These are phyloP conservation scores for Fraxinus floribunda DNA, from an alignment of 305 asterid genomes.

Conservation along the genomic window DNA sequence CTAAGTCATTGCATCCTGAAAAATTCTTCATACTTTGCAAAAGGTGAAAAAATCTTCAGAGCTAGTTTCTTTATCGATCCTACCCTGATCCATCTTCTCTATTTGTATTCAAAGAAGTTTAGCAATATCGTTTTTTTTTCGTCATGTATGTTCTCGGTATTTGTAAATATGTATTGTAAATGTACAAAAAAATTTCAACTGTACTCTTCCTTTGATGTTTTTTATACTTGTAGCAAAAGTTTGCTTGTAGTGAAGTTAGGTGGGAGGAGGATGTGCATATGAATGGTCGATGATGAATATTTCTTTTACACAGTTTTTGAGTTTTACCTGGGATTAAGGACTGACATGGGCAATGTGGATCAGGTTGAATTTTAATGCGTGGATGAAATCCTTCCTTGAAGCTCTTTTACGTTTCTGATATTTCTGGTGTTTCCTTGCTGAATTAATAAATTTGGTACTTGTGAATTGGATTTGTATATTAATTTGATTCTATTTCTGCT, in stretches of 20 bases:
- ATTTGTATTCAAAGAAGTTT: not conserved
- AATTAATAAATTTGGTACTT: not conserved
- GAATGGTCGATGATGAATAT: not conserved
- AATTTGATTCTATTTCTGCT: constrained; percentile 24
- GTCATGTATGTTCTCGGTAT: not conserved
- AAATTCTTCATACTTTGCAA: not conserved
- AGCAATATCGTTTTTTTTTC: not conserved
- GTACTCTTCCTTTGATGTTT: not conserved
- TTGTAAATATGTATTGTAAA: not conserved
- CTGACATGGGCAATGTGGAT: not conserved
- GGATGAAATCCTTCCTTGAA: not conserved
- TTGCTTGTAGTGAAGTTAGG: not conserved
- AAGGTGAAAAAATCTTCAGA: not conserved
- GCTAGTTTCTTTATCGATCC: constrained; percentile 2
- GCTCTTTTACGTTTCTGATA: not conserved
- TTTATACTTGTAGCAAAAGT: not conserved
- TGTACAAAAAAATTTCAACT: not conserved
- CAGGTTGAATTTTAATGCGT: not conserved
- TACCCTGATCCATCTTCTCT: not conserved
- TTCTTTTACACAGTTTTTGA: not conserved
- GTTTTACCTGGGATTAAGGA: not conserved
- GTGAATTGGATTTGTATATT: not conserved
- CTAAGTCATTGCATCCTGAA: not conserved
- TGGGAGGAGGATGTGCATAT: not conserved
- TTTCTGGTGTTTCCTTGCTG: not conserved